Evolutionary conservation across 768 basidiomycete species (phyloP).

Genomic region (Pleurotus sapidus): DNA sequence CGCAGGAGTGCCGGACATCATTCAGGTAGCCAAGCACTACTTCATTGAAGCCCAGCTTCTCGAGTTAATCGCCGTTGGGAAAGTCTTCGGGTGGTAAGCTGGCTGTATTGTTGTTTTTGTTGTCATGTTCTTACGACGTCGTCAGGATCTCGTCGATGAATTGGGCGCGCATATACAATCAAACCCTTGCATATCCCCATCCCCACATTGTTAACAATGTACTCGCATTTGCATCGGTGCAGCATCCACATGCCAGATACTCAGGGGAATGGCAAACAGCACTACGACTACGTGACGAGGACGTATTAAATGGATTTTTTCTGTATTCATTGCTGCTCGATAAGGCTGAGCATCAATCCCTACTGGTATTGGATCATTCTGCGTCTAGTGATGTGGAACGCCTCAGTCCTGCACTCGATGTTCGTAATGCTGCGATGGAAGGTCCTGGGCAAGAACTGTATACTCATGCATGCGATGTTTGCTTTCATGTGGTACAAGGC

Average conservation of each 20-base stretch:
- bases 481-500: constrained; percentile 2
- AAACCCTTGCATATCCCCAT: constrained; percentile 8
- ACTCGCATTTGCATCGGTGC: neutral
- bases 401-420: constrained; percentile 3
- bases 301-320: constrained; percentile 13
- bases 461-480: constrained; percentile 15
- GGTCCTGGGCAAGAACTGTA: constrained; percentile 12
- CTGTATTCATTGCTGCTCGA: constrained; percentile 11
- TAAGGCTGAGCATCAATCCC: neutral
- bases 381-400: constrained; percentile 4
- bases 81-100: constrained; percentile 18
- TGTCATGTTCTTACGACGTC: neutral
- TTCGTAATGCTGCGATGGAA: constrained; percentile 11
- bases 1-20: constrained; percentile 14
- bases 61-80: constrained; percentile 14
- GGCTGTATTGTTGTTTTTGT: neutral
- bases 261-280: neutral
- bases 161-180: constrained; percentile 18
- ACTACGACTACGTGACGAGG: neutral
- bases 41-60: constrained; percentile 19
- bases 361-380: constrained; percentile 9
- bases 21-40: constrained; percentile 26
- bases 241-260: neutral
- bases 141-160: constrained; percentile 20
- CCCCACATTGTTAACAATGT: neutral